These are phyloP conservation scores for Cladosporium sp. DNA, from an alignment of 2,329 filamentous ascomycete genomes.

Conservation along the genomic window DNA sequence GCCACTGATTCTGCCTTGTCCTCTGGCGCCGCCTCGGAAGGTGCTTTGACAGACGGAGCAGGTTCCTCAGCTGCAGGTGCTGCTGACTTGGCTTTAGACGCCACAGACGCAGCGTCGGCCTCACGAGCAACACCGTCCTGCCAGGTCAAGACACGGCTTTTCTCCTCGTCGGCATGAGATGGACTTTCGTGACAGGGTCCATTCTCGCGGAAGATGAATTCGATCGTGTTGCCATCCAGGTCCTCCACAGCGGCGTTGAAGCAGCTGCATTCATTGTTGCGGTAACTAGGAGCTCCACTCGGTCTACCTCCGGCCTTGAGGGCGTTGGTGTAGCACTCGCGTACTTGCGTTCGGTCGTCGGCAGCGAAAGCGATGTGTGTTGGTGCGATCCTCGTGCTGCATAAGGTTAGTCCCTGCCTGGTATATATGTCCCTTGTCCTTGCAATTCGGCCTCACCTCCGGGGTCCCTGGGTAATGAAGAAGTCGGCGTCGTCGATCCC, in stretches of 20 bases:
- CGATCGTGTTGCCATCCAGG: conserved; percentile 81
- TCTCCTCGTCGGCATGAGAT: conserved; percentile 2
- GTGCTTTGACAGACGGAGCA: background rate
- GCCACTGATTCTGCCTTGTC: background rate
- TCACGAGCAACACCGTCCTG: conserved; percentile 16
- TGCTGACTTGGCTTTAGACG: conserved; percentile 3
- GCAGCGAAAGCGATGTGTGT: conserved; percentile 63
- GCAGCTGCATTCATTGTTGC: conserved; percentile 57
- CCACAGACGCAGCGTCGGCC: conserved; percentile 9
- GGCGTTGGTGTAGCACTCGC: conserved; percentile 71
- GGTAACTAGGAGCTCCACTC: conserved; percentile 57
- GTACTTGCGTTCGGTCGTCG: conserved; percentile 64
- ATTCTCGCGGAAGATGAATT: conserved; percentile 65
- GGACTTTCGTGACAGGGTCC: conserved; percentile 5
- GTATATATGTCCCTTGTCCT: background rate
- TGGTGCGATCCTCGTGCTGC: conserved; percentile 33
- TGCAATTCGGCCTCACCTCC: conserved; percentile 49
- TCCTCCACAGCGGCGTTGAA: conserved; percentile 69
- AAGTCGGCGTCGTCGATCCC: conserved; percentile 64
- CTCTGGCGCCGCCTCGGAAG: background rate
- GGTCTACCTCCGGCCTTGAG: conserved; percentile 65
- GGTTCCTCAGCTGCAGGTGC: background rate
- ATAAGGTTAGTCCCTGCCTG: conserved; percentile 1
- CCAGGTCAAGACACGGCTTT: conserved; percentile 20
- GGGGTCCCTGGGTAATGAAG: conserved; percentile 64